phyloP scores from a whole-genome alignment of 2,329 filamentous ascomycete species.

The Diplocarpon mali region DNA sequence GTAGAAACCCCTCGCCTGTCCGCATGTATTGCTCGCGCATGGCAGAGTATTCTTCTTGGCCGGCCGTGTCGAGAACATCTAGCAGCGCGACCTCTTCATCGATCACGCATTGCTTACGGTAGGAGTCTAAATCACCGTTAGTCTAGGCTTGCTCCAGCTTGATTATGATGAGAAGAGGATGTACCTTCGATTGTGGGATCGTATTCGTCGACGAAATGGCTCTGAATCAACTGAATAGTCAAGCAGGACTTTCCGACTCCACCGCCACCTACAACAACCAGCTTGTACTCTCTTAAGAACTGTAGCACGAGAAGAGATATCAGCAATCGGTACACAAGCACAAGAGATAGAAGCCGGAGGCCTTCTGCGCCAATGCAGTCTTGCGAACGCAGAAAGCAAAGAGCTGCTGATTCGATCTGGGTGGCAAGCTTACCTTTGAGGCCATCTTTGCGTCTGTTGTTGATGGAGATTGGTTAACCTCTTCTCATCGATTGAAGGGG shows the following conservation, averaged over 20 bases:
- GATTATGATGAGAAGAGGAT: slow-evolving; percentile 22
- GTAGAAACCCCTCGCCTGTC: slow-evolving; percentile 86
- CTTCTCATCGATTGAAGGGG: slow-evolving; percentile 14
- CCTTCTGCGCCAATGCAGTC: too few relatives aligned
- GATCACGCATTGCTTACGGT: slow-evolving; percentile 99
- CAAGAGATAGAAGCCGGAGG: too few relatives aligned
- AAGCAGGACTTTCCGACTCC: slow-evolving; percentile 98
- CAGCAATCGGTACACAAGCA: neutral
- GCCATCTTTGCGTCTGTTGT: slow-evolving; percentile 25
- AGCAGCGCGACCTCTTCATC: slow-evolving; percentile 96
- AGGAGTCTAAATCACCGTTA: slow-evolving; percentile 59
- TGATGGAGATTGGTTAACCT: slow-evolving; percentile 9
- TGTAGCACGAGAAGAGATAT: slow-evolving; percentile 28
- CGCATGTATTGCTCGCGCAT: slow-evolving; percentile 99
- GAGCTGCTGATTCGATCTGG: too few relatives aligned
- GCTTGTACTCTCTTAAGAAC: slow-evolving; percentile 86
- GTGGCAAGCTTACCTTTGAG: slow-evolving; percentile 27
- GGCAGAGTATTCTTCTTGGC: slow-evolving; percentile 97
- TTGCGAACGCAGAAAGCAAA: too few relatives aligned
- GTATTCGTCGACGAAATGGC: slow-evolving; percentile 98
- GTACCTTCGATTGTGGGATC: slow-evolving; percentile 97
- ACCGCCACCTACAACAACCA: slow-evolving; percentile 95
- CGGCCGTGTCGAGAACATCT: slow-evolving; percentile 95
- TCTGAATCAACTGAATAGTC: slow-evolving; percentile 78
- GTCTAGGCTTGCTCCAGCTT: neutral